phyloP scores from a whole-genome alignment of 2,329 filamentous ascomycete genomes.

The Colletotrichum cordylinicola region DNA sequence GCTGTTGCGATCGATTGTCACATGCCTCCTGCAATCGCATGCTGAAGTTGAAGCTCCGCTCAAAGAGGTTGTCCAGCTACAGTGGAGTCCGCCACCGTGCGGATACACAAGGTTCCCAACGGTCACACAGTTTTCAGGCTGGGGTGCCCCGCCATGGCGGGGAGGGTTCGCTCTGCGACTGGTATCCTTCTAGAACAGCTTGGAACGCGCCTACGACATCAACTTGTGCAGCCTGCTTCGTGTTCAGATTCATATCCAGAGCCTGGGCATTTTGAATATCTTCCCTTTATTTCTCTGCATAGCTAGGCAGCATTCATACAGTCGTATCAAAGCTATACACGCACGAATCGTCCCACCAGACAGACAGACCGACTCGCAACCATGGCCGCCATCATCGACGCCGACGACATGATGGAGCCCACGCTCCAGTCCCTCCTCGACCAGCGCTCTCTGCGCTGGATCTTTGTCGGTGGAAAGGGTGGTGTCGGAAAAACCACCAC shows the following conservation, averaged over 20 bases:
- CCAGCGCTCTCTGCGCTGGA: conserved; percentile 95
- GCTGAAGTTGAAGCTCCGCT: background rate
- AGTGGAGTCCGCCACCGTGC: conserved; percentile 1
- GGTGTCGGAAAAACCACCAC: conserved; percentile 99
- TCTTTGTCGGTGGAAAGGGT: conserved; percentile 98
- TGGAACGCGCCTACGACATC: conserved; percentile 12
- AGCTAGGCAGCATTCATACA: background rate
- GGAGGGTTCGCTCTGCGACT: background rate
- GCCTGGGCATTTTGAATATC: background rate
- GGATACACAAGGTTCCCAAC: fast-evolving
- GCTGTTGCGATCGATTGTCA: background rate
- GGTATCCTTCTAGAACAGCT: conserved; percentile 20
- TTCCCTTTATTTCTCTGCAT: background rate
- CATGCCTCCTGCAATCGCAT: background rate
- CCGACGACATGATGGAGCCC: conserved; percentile 80
- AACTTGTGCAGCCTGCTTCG: background rate
- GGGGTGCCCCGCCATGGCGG: conserved; percentile 22
- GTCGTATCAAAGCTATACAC: background rate
- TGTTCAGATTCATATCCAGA: background rate
- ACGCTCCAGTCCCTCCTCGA: conserved; percentile 93
- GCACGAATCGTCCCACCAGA: background rate
- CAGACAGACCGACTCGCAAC: conserved; percentile 33
- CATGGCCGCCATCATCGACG: conserved; percentile 60
- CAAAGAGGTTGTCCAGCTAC: conserved; percentile 5
- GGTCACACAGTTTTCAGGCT: background rate